A percentile compares a stretch with the other conserved stretches of the same genome.
Conservation (phyloP, 306 rosid species). For the Hippophae rhamnoides region DNA sequence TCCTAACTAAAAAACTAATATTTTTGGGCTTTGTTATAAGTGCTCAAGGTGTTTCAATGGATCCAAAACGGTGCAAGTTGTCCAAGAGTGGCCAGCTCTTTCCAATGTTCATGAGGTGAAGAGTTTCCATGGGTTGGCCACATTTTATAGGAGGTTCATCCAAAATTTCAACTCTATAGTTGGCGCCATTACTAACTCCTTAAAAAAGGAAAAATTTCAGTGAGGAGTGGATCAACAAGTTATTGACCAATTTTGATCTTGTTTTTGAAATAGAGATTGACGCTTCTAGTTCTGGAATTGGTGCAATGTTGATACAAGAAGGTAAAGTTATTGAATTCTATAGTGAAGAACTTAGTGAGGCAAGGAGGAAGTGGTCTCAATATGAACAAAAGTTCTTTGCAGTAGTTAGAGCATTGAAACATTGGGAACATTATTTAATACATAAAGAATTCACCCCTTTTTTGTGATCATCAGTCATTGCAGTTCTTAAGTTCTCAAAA, state of each 20-base stretch:
- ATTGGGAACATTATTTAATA: too few relatives aligned
- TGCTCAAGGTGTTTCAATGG: neutral
- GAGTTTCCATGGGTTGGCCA: neutral
- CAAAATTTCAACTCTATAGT: neutral
- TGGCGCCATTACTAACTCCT: neutral
- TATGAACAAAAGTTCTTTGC: neutral
- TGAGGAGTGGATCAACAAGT: neutral
- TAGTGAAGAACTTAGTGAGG: conserved; percentile 9
- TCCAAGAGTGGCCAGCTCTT: neutral
- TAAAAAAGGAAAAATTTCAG: neutral
- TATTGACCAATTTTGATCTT: neutral
- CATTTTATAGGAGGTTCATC: neutral
- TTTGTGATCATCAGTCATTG: neutral
- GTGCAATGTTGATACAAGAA: neutral
- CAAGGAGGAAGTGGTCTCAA: neutral
- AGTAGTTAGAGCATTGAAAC: neutral
- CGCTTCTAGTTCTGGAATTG: neutral
- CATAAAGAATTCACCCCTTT: neutral
- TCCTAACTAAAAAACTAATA: too few relatives aligned
- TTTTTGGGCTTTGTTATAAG: too few relatives aligned
- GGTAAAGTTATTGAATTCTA: neutral
- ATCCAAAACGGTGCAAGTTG: neutral
- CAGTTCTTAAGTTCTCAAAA: neutral
- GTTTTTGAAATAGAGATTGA: neutral
- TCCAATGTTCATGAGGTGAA: neutral